Base-by-base conservation (phyloP, 345 rosid species). In the Streptanthus diversifolius region DNA sequence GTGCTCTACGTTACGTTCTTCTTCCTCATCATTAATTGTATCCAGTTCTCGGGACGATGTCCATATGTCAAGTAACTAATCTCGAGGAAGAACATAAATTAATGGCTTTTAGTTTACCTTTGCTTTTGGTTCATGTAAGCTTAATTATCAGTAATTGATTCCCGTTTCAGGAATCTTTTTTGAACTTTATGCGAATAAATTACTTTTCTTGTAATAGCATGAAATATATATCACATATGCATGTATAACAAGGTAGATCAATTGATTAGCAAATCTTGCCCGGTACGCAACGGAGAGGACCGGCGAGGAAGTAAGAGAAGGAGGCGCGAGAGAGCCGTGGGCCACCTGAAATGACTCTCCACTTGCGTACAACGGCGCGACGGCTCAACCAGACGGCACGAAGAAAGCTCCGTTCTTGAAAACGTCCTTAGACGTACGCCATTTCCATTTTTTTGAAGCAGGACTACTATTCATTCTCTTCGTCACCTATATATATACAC, bases 371-470 rank as follows among this genome's bases (percentile, higher is more conserved):
- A 29, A 13, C 21, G 92, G 88, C 15, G 77, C 64, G 52, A 70
- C 79, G 19, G 82, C 78, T 59, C 90, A 92, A 15, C 93, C 95
- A 0, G 96, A 86, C 43, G 82, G 87, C 58, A 80, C 80, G 63
- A 92, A 92, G 80, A 75, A 79, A 12, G 98, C 96, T 9, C 98
- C 98, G 51, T 92, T 88, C 64, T 39, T 25, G 71, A 90, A 84
- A 19, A 85, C 79, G 62, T 92, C 96, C 32, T 64, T 87, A 13
- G 86, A 79, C 25, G 89, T 83, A 48, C 88, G 68, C 95, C 96
- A 88, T 62, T 83, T 92, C 95, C 96, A 90, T 17, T 15, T 73
- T 66, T 74, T 79, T 81, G 85, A 75, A 4, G 67, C 63, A n/a
- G 53, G 3, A 11, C 18, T 13, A 5, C 5, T 24, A 51, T 5